These are phyloP conservation scores for Colletotrichum sublineola DNA, from an alignment of 2,329 filamentous ascomycete species.

Conservation along the genomic window DNA sequence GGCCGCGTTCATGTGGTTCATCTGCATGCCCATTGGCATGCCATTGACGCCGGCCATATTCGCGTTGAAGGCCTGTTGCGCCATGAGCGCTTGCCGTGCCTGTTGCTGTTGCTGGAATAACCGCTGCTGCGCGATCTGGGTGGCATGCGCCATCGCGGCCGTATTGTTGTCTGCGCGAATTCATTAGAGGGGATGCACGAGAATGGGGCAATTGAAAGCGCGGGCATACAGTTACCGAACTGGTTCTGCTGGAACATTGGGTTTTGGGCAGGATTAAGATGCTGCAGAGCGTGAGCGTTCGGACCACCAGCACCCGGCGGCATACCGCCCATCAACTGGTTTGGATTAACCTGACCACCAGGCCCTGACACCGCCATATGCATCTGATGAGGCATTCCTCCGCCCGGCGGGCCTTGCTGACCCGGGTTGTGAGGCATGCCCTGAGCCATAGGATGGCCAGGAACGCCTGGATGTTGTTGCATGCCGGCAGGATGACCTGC, in stretches of 20 bases:
- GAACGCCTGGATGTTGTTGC: constrained; percentile 78
- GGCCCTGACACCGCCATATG: constrained; percentile 81
- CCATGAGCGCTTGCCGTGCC: constrained; percentile 65
- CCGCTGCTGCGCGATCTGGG: constrained; percentile 67
- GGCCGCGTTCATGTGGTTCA: constrained; percentile 62
- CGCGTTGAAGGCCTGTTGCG: constrained; percentile 64
- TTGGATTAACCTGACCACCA: constrained; percentile 78
- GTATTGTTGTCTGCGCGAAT: constrained; percentile 52
- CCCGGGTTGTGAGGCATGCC: constrained; percentile 77
- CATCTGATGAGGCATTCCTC: constrained; percentile 76
- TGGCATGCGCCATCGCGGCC: constrained; percentile 55
- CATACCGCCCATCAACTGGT: constrained; percentile 82
- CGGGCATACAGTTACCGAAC: constrained; percentile 45
- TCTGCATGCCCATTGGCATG: constrained; percentile 67
- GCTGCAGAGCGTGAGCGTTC: constrained; percentile 78
- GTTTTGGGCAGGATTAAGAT: constrained; percentile 73
- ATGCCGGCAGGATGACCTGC: constrained; percentile 77
- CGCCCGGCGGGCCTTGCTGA: constrained; percentile 76
- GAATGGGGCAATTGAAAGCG: neutral
- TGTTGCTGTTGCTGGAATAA: constrained; percentile 68
- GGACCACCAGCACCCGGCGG: constrained; percentile 74
- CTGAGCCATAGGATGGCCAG: constrained; percentile 73
- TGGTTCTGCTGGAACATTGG: constrained; percentile 71
- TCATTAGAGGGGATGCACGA: constrained; percentile 13
- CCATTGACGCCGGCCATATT: constrained; percentile 62